These are phyloP conservation scores for Vickermania ingenoplastis DNA, from an alignment of 208 protist species.

Conservation along the genomic window DNA sequence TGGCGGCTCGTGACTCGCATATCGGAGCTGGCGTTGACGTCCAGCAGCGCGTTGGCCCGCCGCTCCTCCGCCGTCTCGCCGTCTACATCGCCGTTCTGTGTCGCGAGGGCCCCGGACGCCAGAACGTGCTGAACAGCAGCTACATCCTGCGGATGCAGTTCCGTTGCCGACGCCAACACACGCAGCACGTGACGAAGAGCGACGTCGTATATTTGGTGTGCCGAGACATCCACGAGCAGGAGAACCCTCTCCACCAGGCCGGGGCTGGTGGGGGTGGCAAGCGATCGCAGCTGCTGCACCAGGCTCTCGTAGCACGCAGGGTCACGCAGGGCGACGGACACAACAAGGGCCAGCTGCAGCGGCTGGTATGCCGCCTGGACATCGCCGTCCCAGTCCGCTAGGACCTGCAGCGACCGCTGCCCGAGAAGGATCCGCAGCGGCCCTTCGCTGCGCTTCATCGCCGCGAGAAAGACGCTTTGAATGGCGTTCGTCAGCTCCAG, in stretches of 20 bases:
- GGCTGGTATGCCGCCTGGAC: constrained; percentile 29
- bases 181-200: constrained; percentile 18
- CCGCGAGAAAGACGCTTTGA: constrained; percentile 17
- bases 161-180: neutral
- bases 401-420: constrained; percentile 7
- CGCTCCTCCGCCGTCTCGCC: neutral
- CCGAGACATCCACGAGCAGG: constrained; percentile 61
- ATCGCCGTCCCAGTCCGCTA: constrained; percentile 11
- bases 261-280: neutral
- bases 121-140: neutral
- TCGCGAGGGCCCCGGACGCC: too few species aligned
- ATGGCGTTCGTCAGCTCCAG: constrained; percentile 20
- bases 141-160: constrained; percentile 12
- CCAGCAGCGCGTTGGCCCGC: neutral
- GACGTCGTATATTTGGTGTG: constrained; percentile 17
- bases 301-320: neutral
- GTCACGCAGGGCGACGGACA: neutral
- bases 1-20: neutral
- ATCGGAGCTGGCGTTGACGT: neutral
- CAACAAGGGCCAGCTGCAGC: constrained; percentile 10
- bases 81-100: neutral
- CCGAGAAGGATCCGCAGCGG: constrained; percentile 14
- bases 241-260: constrained; percentile 45
- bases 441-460: constrained; percentile 14
- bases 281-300: neutral